phyloP scores from a whole-genome alignment of 805 yeast genomes.

The Ogataea methylovora region DNA sequence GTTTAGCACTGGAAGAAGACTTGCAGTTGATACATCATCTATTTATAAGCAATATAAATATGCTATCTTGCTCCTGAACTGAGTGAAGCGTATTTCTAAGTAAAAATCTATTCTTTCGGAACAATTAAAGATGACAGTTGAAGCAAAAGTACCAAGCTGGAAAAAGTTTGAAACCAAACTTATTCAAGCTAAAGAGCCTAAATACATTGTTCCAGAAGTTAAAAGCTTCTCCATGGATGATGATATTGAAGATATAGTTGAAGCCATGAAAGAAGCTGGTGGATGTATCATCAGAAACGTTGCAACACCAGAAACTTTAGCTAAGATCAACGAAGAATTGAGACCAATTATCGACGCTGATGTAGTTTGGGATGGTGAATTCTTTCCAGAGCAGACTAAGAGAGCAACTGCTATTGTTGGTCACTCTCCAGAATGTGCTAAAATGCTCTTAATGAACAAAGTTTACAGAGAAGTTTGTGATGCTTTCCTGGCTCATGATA shows the following conservation, averaged over 20 bases:
- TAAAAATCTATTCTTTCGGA: no score
- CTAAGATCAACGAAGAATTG: constrained; percentile 11
- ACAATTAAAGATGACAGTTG: background rate
- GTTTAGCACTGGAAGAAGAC: no score
- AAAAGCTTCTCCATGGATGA: constrained; percentile 6
- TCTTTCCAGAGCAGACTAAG: constrained; percentile 6
- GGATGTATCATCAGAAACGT: constrained; percentile 16
- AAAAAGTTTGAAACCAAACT: constrained; percentile 4
- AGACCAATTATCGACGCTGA: constrained; percentile 16
- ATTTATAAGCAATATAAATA: no score
- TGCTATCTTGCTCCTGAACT: no score
- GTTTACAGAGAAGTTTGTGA: constrained; percentile 6
- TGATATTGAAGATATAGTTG: constrained; percentile 7
- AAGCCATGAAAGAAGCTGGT: constrained; percentile 16
- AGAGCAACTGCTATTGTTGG: no score
- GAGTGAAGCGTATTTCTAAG: no score
- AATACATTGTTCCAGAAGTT: constrained; percentile 4
- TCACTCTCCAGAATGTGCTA: constrained; percentile 5
- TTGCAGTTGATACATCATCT: no score
- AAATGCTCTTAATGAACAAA: constrained; percentile 5
- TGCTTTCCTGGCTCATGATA: constrained; percentile 7
- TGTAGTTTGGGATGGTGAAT: constrained; percentile 9
- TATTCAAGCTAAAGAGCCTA: constrained; percentile 5
- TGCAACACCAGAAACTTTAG: constrained; percentile 8
- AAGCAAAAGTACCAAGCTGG: constrained; percentile 1